phyloP scores from a whole-genome alignment of 805 yeast genomes.

The Saccharomycopsis fodiens region DNA sequence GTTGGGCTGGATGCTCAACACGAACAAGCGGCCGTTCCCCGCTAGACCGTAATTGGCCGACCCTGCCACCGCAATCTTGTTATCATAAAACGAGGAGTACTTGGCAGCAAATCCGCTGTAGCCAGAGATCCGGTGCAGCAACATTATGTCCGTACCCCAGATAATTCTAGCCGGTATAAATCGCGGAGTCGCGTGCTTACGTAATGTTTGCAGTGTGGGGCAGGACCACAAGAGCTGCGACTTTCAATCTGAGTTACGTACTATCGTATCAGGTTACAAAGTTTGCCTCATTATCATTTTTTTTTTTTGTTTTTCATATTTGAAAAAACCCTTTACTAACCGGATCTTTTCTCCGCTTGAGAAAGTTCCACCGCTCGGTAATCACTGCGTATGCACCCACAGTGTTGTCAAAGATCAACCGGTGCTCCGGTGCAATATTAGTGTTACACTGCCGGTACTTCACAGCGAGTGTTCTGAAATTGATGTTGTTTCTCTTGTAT shows the following conservation, averaged over 20 bases:
- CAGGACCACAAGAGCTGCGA: too few relatives aligned
- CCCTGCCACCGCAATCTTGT: constrained; percentile 81
- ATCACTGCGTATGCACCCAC: not conserved
- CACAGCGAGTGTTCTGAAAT: constrained; percentile 17
- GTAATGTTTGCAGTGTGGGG: too few relatives aligned
- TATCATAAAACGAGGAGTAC: constrained; percentile 89
- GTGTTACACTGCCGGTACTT: constrained; percentile 6
- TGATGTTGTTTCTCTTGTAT: constrained; percentile 12
- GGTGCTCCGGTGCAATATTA: not conserved
- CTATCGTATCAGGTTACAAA: too few relatives aligned
- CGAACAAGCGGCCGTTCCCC: constrained; percentile 80
- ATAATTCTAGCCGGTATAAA: too few relatives aligned
- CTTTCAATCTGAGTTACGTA: too few relatives aligned
- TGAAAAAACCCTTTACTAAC: not conserved
- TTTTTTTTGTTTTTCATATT: too few relatives aligned
- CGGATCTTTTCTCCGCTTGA: not conserved
- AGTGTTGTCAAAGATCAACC: not conserved
- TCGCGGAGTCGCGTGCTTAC: too few relatives aligned
- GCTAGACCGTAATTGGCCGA: constrained; percentile 91
- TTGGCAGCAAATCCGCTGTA: constrained; percentile 82
- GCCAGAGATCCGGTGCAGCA: constrained; percentile 66
- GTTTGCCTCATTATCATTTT: too few relatives aligned
- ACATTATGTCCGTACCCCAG: constrained; percentile 53
- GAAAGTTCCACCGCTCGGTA: not conserved
- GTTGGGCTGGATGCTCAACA: constrained; percentile 57